Base-by-base conservation (phyloP, 23 red algal species). In the Gracilaria gracilis region DNA sequence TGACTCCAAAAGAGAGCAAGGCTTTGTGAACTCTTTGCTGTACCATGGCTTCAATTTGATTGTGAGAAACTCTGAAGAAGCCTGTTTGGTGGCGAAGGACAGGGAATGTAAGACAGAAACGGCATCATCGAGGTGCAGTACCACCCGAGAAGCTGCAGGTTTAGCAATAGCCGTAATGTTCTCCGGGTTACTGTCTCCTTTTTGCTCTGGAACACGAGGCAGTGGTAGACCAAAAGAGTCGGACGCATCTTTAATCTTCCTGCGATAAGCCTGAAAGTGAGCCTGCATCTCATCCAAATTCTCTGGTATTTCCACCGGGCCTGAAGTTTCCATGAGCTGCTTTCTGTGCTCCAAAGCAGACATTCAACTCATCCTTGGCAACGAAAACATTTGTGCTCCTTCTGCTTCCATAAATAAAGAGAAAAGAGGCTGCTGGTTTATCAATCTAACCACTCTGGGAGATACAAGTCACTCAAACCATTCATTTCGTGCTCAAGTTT, bases 1-100 rank as follows among this genome's bases (percentile, higher is more conserved):
- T 2, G 4, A 36, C 32, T 38, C 50, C 59, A 36, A 59, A 21
- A 49, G 0, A 55, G 19, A 59, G 23, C 2, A 78, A 49, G 24
- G 66, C 65, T 32, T 64, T 58, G n/a, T 77, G 66, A 5, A 88
- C 55, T 14, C 48, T 77, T 58, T 61, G n/a, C 0, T 78, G 59
- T 8, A 78, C 50, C 19, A 79, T 51, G 39, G 67, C 72, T 0
- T 88, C 34, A 37, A 88, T 54, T 9, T 88, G 44, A 16, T 79
- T 76, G 62, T n/a, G 39, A 25, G 23, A 61, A 55, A 79, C 21
- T 24, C 28, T n/a, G 17, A 8, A 15, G 49, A 65, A 28, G 61
- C 72, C 55, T 48, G 38, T 48, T 14, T 78, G 5, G 67, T 71
- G 7, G 85, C 40, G 20, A 5, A 49, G 38, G 85, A 72, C 4